These are phyloP conservation scores for Fomitopsis pinicola DNA, from an alignment of 1,284 basidiomycete species.

Conservation along the genomic window DNA sequence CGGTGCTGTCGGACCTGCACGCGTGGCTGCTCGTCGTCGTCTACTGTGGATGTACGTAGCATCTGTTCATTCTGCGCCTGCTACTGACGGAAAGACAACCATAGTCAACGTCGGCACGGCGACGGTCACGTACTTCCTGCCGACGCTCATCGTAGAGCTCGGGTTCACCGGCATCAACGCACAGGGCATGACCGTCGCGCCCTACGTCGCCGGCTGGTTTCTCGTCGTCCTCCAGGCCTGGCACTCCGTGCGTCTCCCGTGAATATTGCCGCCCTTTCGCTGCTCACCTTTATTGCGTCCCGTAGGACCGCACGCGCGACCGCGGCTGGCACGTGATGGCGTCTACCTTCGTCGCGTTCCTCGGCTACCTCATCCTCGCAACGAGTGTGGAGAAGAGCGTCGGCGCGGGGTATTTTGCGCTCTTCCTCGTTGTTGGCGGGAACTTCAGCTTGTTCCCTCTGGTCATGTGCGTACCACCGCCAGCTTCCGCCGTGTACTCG, in stretches of 20 bases:
- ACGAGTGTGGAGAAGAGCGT: slow-evolving; percentile 44
- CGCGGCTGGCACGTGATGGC: slow-evolving; percentile 52
- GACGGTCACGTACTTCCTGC: slow-evolving; percentile 52
- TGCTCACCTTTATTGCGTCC: neutral
- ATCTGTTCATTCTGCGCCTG: neutral
- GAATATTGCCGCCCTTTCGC: too few relatives aligned
- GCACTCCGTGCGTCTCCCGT: slow-evolving; percentile 26
- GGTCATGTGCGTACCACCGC: slow-evolving; percentile 39
- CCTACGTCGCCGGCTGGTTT: slow-evolving; percentile 50
- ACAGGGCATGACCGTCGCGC: slow-evolving; percentile 52
- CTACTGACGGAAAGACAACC: neutral
- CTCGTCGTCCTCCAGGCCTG: slow-evolving; percentile 48
- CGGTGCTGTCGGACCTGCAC: slow-evolving; percentile 41
- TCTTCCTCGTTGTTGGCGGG: slow-evolving; percentile 51
- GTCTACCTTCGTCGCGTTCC: slow-evolving; percentile 38
- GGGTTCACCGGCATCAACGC: slow-evolving; percentile 52
- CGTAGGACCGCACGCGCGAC: slow-evolving; percentile 44
- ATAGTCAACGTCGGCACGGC: slow-evolving; percentile 53
- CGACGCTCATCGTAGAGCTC: slow-evolving; percentile 50
- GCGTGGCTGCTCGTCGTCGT: slow-evolving; percentile 48
- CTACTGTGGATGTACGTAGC: slow-evolving; percentile 46
- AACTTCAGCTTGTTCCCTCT: slow-evolving; percentile 53
- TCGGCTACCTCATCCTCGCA: slow-evolving; percentile 50
- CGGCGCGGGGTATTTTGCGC: slow-evolving; percentile 50
- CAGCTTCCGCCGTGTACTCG: neutral